phyloP scores from a whole-genome alignment of 306 rosid genomes.

The Castanea mollissima region DNA sequence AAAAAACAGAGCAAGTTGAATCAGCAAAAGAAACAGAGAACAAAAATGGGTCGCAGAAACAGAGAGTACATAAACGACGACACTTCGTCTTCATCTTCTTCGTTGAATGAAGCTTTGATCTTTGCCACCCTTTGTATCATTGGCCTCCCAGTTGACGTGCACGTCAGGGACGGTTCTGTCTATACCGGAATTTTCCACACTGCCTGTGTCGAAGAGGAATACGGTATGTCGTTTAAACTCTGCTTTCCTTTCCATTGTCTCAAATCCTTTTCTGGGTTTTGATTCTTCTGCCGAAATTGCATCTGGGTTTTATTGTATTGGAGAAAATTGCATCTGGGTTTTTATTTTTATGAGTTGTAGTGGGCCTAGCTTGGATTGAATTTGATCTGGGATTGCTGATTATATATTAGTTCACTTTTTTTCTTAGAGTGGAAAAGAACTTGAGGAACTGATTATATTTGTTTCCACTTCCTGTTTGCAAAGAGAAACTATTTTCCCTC shows the following conservation, averaged over 20 bases:
- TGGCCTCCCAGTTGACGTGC: slow-evolving; percentile 80
- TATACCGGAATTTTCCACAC: slow-evolving; percentile 89
- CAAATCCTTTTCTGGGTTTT: neutral
- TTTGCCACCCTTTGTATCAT: slow-evolving; percentile 70
- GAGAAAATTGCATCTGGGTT: slow-evolving; percentile 7
- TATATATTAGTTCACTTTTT: neutral
- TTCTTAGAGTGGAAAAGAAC: neutral
- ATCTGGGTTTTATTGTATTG: slow-evolving; percentile 3
- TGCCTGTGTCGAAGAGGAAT: slow-evolving; percentile 50
- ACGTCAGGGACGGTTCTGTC: slow-evolving; percentile 74
- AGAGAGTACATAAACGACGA: slow-evolving; percentile 40
- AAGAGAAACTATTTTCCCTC: neutral
- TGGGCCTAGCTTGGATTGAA: slow-evolving; percentile 14
- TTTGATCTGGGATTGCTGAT: slow-evolving; percentile 3
- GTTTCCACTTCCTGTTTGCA: neutral
- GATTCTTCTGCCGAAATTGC: neutral
- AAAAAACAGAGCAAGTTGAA: neutral
- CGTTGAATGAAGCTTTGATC: slow-evolving; percentile 61
- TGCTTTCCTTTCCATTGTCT: neutral
- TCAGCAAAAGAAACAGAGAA: slow-evolving; percentile 5
- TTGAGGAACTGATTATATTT: neutral
- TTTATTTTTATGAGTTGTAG: neutral
- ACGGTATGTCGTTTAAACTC: slow-evolving; percentile 39
- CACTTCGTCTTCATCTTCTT: slow-evolving; percentile 29
- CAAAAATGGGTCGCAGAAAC: slow-evolving; percentile 60